Evolutionary conservation across 2,329 filamentous ascomycete genomes (phyloP).

Genomic region (Sphaceloma murrayae): DNA sequence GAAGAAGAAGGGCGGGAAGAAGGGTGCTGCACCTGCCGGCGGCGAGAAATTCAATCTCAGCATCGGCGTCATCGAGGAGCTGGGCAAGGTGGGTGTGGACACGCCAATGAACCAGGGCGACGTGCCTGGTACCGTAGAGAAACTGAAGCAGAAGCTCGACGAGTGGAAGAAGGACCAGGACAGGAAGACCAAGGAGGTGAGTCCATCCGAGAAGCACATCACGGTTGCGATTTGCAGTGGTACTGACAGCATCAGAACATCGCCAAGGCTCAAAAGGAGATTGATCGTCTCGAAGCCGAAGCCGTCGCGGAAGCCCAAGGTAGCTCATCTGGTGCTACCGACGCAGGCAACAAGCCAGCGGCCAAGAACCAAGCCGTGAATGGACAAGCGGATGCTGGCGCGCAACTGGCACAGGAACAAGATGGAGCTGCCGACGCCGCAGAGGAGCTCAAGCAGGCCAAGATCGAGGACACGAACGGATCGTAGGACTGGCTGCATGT

Average conservation of each 20-base stretch:
- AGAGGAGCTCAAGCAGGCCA: constrained; percentile 51
- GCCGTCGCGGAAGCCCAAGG: constrained; percentile 46
- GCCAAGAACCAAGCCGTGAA: constrained; percentile 44
- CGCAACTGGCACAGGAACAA: constrained; percentile 48
- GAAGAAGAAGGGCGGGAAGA: constrained; percentile 84
- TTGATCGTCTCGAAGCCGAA: constrained; percentile 71
- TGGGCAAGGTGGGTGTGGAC: constrained; percentile 72
- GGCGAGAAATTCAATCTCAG: constrained; percentile 69
- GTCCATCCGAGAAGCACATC: constrained; percentile 30
- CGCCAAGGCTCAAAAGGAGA: constrained; percentile 91
- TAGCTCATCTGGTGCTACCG: constrained; percentile 37
- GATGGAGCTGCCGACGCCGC: constrained; percentile 50
- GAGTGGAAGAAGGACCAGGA: constrained; percentile 89
- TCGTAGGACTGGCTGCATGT: too few species aligned
- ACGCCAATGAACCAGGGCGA: constrained; percentile 80
- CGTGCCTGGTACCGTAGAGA: constrained; percentile 69
- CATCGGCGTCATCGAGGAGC: constrained; percentile 84
- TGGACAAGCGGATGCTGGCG: constrained; percentile 42
- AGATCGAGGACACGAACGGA: constrained; percentile 43
- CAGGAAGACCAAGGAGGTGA: constrained; percentile 79
- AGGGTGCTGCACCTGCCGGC: constrained; percentile 34
- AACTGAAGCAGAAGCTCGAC: constrained; percentile 83
- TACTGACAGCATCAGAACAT: constrained; percentile 62
- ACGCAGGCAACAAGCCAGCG: constrained; percentile 45
- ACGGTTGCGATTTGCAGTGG: neutral